These are phyloP conservation scores for Lactarius quietus DNA, from an alignment of 768 basidiomycete species.

Conservation along the genomic window DNA sequence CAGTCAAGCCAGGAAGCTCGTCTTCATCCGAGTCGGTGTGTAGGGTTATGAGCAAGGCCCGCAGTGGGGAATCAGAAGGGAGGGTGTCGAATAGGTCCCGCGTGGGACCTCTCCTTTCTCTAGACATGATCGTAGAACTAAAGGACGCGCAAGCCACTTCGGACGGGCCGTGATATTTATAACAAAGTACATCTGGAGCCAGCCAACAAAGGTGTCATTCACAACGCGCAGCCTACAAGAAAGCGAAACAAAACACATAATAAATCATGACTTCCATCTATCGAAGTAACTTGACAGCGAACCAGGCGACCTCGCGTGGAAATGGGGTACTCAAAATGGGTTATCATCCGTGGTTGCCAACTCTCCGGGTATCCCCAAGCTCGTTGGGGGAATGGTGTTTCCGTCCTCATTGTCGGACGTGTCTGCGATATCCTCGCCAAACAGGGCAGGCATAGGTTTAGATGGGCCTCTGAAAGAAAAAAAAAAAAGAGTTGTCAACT, in stretches of 20 bases:
- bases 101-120: background rate
- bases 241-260: conserved; percentile 16
- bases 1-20: background rate
- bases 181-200: conserved; percentile 5
- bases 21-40: background rate
- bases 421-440: conserved; percentile 40
- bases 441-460: conserved; percentile 59
- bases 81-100: conserved; percentile 1
- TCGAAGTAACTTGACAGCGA: conserved; percentile 5
- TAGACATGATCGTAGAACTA: conserved; percentile 1
- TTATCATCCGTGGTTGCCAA: conserved; percentile 57
- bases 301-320: background rate
- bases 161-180: background rate
- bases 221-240: conserved; percentile 13
- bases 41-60: background rate
- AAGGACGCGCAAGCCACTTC: background rate
- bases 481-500: background rate
- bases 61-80: background rate
- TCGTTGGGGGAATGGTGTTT: conserved; percentile 38
- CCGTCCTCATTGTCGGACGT: conserved; percentile 38
- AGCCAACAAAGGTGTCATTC: conserved; percentile 2
- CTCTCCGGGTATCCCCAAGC: conserved; percentile 33
- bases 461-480: conserved; percentile 42
- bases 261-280: conserved; percentile 19
- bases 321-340: conserved; percentile 51